phyloP scores from a whole-genome alignment of 495 filamentous ascomycete species.

The Lineolata rhizophorae region DNA sequence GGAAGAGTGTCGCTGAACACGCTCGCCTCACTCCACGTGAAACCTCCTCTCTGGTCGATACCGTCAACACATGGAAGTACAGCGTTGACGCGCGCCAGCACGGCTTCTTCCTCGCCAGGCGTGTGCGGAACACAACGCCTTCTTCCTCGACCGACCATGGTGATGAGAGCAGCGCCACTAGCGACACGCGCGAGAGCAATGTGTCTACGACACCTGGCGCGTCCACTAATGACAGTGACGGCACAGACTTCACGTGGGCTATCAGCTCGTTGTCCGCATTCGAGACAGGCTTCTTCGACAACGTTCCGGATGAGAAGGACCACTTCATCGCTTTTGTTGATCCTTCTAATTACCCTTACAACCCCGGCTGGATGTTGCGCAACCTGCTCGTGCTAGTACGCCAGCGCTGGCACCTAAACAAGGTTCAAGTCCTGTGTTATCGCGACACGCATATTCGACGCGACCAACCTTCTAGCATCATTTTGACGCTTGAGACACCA shows the following conservation, averaged over 20 bases:
- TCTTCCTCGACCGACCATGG: slow-evolving; percentile 4
- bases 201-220: slow-evolving; percentile 14
- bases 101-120: slow-evolving; percentile 86
- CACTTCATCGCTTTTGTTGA: slow-evolving; percentile 74
- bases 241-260: slow-evolving; percentile 46
- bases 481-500: slow-evolving; percentile 40
- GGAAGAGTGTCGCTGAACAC: slow-evolving; percentile 26
- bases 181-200: slow-evolving; percentile 7
- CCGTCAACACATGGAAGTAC: slow-evolving; percentile 71
- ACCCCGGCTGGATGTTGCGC: slow-evolving; percentile 79
- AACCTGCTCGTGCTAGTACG: slow-evolving; percentile 77
- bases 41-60: slow-evolving; percentile 49
- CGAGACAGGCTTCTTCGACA: slow-evolving; percentile 72
- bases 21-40: slow-evolving; percentile 38
- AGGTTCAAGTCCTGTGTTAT: slow-evolving; percentile 76
- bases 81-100: slow-evolving; percentile 56
- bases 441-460: slow-evolving; percentile 55
- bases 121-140: slow-evolving; percentile 19
- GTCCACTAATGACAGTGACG: no score
- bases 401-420: slow-evolving; percentile 53
- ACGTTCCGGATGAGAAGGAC: slow-evolving; percentile 35
- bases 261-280: slow-evolving; percentile 54
- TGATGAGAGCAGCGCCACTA: slow-evolving; percentile 10
- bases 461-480: slow-evolving; percentile 57
- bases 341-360: slow-evolving; percentile 66